Evolutionary conservation across 345 rosid species (phyloP).

Genomic region (Eucalyptus polyanthemos): DNA sequence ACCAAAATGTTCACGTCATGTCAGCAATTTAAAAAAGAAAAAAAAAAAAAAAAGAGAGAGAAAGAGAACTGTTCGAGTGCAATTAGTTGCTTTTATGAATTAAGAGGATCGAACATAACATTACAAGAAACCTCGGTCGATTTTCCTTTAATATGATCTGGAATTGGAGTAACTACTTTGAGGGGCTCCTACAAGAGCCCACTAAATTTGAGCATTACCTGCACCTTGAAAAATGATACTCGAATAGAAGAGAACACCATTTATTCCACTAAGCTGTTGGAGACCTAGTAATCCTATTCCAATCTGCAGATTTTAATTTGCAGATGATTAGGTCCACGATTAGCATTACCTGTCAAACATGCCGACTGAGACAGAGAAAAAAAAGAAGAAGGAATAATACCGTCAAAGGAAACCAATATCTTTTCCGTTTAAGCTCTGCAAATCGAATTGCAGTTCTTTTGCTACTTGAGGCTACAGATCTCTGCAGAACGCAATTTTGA

Average conservation of each 20-base stretch:
- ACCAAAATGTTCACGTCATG: background rate
- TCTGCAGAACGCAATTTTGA: conserved; percentile 19
- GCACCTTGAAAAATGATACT: conserved; percentile 1
- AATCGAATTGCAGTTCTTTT: conserved; percentile 51
- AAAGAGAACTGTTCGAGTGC: background rate
- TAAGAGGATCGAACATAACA: background rate
- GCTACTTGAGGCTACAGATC: conserved; percentile 66
- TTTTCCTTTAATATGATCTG: background rate
- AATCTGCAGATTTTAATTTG: conserved; percentile 37
- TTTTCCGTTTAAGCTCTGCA: conserved; percentile 50
- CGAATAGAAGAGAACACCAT: conserved; percentile 85
- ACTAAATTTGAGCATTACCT: background rate
- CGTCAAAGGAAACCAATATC: conserved; percentile 61
- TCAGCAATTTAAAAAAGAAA: background rate
- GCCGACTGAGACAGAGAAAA: background rate
- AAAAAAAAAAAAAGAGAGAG: too few relatives aligned
- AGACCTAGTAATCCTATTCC: conserved; percentile 80
- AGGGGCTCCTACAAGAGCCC: background rate
- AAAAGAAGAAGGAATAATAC: conserved; percentile 4
- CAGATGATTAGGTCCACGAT: background rate
- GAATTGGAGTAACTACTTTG: background rate
- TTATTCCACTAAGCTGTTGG: conserved; percentile 89
- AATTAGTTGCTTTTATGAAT: background rate
- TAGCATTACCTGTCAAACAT: background rate
- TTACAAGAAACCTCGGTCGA: background rate